Evolutionary conservation across 164 flowering plant genomes (phyloP), one percentile per base, ranked within the genome.

Genomic region (Chloranthus sessilifolius): DNA sequence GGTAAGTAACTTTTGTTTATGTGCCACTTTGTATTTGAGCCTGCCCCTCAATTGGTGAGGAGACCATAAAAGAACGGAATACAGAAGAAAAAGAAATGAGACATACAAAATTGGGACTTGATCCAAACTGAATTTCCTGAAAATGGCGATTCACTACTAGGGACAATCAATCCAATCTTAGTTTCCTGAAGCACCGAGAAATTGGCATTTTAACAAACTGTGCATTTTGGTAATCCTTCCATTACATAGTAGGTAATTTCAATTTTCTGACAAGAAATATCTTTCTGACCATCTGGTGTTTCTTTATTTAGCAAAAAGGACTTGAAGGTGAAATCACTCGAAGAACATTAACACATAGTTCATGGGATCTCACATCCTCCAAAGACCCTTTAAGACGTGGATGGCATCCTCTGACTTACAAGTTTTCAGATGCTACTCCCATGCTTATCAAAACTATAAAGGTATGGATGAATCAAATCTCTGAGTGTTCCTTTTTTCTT

Each of bases 341-440:
- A 44, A 73, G 83, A 58, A 43, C 80, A 33, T 15, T 70, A 41
- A 70, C 70, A 2, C 70, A 70, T 59, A 58, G 71, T 51, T 58
- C 94, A n/a, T 92, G 99, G 99, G 95, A 86, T 69, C 68, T 82
- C 52, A 72, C 85, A 46, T 71, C 82, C 47, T 70, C 91, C 41
- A 81, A 68, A 65, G 75, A 72, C 37, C 78, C 58, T 61, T 75
- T 84, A 59, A 80, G 99, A 44, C 78, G 77, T 43, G 94, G 94
- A 53, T 92, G 99, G 97, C 99, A 92, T 74, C 99, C 99, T 47
- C 67, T 74, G 12, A 77, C 91, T 21, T 88, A 92, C 67, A 92
- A 79, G 63, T 71, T 76, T 56, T 76, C 91, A 40, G 99, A 92
- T 75, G 95, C 95, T 61, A 82, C 95, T 47, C 76, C 91, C 7